Percentiles rank a stretch among this genome's conserved stretches.
Evolutionary conservation across 192 early-diverging fungal genomes (phyloP).

Genomic region (Linnemannia hyalina): DNA sequence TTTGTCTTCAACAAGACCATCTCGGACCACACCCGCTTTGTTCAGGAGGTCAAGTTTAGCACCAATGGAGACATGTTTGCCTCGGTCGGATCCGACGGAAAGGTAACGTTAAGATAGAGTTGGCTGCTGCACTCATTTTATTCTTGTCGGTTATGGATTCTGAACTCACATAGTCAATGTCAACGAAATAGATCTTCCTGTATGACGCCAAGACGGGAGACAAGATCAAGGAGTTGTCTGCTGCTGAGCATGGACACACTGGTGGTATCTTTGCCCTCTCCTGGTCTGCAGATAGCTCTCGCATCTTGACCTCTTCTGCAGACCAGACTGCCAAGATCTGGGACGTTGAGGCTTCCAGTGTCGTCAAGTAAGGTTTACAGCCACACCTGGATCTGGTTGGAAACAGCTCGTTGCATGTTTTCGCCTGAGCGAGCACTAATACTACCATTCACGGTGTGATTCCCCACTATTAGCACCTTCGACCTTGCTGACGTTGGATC

Average conservation of each 20-base stretch:
- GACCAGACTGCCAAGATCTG: slow-evolving; percentile 93
- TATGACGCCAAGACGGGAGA: slow-evolving; percentile 95
- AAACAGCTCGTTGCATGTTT: not conserved
- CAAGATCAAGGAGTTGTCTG: slow-evolving; percentile 65
- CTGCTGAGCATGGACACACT: slow-evolving; percentile 71
- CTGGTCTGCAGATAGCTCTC: slow-evolving; percentile 87
- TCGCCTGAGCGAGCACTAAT: not conserved
- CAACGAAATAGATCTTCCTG: slow-evolving; percentile 74
- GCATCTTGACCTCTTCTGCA: slow-evolving; percentile 85
- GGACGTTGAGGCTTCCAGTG: slow-evolving; percentile 81
- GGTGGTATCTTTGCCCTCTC: slow-evolving; percentile 89
- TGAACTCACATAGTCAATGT: not conserved
- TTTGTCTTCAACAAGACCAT: slow-evolving; percentile 84
- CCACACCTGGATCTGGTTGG: not conserved
- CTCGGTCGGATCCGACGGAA: slow-evolving; percentile 87
- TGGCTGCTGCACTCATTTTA: not conserved
- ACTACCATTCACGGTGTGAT: not conserved
- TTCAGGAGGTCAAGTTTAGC: slow-evolving; percentile 89
- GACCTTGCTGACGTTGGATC: slow-evolving; percentile 51
- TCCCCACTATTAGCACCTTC: slow-evolving; percentile 60
- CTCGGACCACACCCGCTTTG: slow-evolving; percentile 90
- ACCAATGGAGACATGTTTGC: slow-evolving; percentile 87
- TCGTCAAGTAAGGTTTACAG: slow-evolving; percentile 66
- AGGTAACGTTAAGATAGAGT: slow-evolving; percentile 57
- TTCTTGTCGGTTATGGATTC: not conserved